phyloP scores from a whole-genome alignment of 345 rosid genomes.

The Anacardium occidentale region DNA sequence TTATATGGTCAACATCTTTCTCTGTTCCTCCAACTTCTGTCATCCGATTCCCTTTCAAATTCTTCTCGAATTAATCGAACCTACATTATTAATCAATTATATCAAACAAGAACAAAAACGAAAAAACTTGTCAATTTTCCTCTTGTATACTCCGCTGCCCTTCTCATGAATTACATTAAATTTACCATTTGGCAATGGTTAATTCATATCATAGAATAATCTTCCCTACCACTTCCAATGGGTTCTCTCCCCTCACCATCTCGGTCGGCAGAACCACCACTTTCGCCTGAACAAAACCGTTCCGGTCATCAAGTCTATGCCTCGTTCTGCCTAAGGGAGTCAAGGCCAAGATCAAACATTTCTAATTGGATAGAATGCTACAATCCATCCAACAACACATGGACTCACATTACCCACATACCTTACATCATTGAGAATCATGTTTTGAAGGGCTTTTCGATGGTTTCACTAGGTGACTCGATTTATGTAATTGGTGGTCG shows the following conservation, averaged over 20 bases:
- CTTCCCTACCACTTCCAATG: conserved; percentile 25
- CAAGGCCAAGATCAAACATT: background rate
- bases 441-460: conserved; percentile 45
- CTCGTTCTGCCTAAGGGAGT: conserved; percentile 37
- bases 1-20: background rate
- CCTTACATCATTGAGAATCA: conserved; percentile 32
- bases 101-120: too few relatives aligned
- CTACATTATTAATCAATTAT: too few relatives aligned
- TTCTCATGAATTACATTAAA: background rate
- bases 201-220: background rate
- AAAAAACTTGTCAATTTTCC: too few relatives aligned
- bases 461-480: conserved; percentile 37
- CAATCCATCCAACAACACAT: conserved; percentile 35
- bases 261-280: background rate
- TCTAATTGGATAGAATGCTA: conserved; percentile 49
- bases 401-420: conserved; percentile 39
- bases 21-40: background rate
- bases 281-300: background rate
- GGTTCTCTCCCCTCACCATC: conserved; percentile 28
- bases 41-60: background rate
- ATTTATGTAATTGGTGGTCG: conserved; percentile 50
- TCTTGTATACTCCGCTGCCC: conserved; percentile 19
- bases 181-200: conserved; percentile 17
- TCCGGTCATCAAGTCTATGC: conserved; percentile 25
- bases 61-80: background rate